Conservation (phyloP, 2,329 filamentous ascomycete genomes). For the Immersiporthe knoxdaviesiana region DNA sequence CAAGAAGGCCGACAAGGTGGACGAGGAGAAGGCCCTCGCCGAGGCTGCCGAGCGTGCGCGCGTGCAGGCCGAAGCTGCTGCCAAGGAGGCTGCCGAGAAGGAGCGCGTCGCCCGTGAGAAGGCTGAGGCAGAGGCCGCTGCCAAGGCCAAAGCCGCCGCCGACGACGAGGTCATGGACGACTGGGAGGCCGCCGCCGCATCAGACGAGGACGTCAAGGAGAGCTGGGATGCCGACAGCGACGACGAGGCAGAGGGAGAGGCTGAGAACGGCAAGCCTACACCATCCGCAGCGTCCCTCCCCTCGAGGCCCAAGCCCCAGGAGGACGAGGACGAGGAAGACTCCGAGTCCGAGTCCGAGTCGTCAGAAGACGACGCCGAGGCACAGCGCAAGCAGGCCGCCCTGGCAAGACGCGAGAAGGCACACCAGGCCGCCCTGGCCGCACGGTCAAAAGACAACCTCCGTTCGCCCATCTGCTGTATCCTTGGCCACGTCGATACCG, state of each 20-base stretch:
- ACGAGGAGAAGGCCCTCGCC: conserved; percentile 77
- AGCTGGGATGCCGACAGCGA: conserved; percentile 91
- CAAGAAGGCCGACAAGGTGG: conserved; percentile 62
- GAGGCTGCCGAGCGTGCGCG: conserved; percentile 76
- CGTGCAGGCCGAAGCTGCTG: conserved; percentile 67
- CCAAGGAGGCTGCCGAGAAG: conserved; percentile 36
- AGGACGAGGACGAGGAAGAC: conserved; percentile 51
- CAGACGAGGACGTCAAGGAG: conserved; percentile 81
- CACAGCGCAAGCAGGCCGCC: conserved; percentile 82
- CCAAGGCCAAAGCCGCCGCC: conserved; percentile 57
- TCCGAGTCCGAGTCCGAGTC: conserved; percentile 64
- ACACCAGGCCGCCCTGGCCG: conserved; percentile 88
- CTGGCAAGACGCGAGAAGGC: conserved; percentile 86
- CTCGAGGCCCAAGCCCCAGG: conserved; percentile 39
- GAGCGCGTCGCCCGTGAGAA: conserved; percentile 49
- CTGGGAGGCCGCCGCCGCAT: conserved; percentile 84
- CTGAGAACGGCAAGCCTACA: conserved; percentile 36
- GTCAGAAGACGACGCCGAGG: conserved; percentile 67
- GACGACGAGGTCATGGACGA: conserved; percentile 64
- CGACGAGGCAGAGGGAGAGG: conserved; percentile 60
- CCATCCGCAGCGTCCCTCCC: conserved; percentile 40
- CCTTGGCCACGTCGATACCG: conserved; percentile 98
- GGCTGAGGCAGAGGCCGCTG: conserved; percentile 59
- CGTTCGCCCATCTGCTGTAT: conserved; percentile 99
- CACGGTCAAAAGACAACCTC: conserved; percentile 89